phyloP scores from a whole-genome alignment of 2,329 filamentous ascomycete genomes.

The Arthrobotrys entomopaga region DNA sequence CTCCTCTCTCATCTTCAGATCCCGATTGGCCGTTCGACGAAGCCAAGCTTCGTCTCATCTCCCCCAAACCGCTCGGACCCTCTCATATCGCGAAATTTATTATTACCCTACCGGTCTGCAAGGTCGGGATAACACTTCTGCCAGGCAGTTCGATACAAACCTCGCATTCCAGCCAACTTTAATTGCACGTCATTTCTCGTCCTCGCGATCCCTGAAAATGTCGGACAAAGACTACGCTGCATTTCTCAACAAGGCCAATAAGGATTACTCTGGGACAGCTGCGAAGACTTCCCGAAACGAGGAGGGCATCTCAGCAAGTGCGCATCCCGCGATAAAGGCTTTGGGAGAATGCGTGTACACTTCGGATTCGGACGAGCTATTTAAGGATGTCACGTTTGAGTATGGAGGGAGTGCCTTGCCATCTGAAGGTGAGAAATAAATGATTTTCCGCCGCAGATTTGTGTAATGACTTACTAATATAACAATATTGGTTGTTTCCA shows the following conservation, averaged over 20 bases:
- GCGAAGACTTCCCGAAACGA: slow-evolving; percentile 58
- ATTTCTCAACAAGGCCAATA: slow-evolving; percentile 88
- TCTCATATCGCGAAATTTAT: slow-evolving; percentile 37
- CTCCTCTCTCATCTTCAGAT: slow-evolving; percentile 6
- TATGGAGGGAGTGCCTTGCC: slow-evolving; percentile 56
- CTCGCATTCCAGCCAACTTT: slow-evolving; percentile 54
- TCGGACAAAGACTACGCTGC: slow-evolving; percentile 84
- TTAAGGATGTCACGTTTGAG: slow-evolving; percentile 48
- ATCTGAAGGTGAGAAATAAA: slow-evolving; percentile 50
- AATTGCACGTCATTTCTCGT: slow-evolving; percentile 52
- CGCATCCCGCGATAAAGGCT: slow-evolving; percentile 68
- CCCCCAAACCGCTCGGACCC: slow-evolving; percentile 34
- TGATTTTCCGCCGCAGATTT: slow-evolving; percentile 8
- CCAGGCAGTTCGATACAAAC: slow-evolving; percentile 38
- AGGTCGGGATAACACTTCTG: slow-evolving; percentile 29
- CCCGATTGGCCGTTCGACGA: slow-evolving; percentile 22
- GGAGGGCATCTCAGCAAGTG: slow-evolving; percentile 66
- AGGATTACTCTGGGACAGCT: slow-evolving; percentile 66
- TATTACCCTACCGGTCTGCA: slow-evolving; percentile 32
- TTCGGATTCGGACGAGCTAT: slow-evolving; percentile 83
- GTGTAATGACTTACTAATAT: slow-evolving; percentile 43
- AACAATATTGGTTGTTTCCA: slow-evolving; percentile 11
- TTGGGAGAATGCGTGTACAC: slow-evolving; percentile 74
- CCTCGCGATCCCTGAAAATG: slow-evolving; percentile 34
- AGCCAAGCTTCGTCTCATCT: slow-evolving; percentile 13